These are phyloP conservation scores for Cryomyces minteri DNA, from an alignment of 495 filamentous ascomycete species.

Conservation along the genomic window DNA sequence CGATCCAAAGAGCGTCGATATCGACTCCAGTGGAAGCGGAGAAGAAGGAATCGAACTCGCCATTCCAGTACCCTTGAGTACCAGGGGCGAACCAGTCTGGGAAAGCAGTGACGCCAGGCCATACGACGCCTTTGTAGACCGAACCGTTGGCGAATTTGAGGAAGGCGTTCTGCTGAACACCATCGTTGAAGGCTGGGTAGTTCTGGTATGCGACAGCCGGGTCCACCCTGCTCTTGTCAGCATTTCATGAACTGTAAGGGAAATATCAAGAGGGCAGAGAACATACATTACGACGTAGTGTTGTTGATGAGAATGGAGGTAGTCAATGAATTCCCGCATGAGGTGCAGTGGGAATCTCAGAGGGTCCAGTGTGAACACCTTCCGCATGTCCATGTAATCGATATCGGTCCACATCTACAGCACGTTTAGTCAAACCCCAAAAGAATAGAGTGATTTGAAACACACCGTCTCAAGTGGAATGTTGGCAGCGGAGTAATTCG, in stretches of 20 bases:
- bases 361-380: conserved; percentile 58
- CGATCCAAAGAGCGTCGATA: conserved; percentile 39
- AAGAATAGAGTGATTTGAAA: background rate
- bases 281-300: conserved; percentile 37
- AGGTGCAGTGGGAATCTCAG: conserved; percentile 48
- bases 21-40: conserved; percentile 43
- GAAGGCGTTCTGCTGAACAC: conserved; percentile 42
- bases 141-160: conserved; percentile 44
- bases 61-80: conserved; percentile 53
- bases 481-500: conserved; percentile 54
- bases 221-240: conserved; percentile 36
- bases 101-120: conserved; percentile 66
- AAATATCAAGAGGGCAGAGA: background rate
- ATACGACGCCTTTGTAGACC: conserved; percentile 60
- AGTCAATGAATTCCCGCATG: conserved; percentile 48
- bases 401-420: conserved; percentile 67
- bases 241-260: background rate
- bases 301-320: conserved; percentile 57
- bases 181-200: conserved; percentile 47
- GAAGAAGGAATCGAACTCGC: conserved; percentile 57
- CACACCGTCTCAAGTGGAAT: conserved; percentile 57
- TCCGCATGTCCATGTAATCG: conserved; percentile 23
- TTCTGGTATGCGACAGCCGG: conserved; percentile 55
- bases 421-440: background rate
- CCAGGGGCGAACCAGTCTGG: conserved; percentile 71